Evolutionary conservation across 352 stramenopile species (phyloP), one percentile per base, ranked within the genome.

Genomic region (Pythium oligandrum): DNA sequence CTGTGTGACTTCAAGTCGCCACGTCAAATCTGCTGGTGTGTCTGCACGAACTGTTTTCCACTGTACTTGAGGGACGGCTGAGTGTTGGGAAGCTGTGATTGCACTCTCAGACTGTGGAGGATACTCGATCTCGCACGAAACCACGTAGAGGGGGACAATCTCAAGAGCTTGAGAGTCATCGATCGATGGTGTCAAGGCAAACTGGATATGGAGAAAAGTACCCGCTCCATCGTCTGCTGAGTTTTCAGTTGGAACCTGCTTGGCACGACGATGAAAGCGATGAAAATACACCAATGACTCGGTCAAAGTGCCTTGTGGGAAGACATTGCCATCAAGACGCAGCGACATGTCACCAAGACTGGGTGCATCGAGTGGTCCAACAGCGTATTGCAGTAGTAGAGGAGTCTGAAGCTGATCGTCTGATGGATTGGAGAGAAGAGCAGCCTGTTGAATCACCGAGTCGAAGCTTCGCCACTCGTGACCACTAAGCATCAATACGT

Each of bases 391-490:
- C 17, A 26, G 17, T 26, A 26, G 17, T 26, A 26, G 17, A 26
- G 17, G 17, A 26, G 17, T 26, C 17, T 26, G 17, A 26, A 26
- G 17, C 17, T 26, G 17, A 26, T 26, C 17, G 17, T 26, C 17
- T 26, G 53, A 32, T 7, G 8, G 0, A 32, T 48, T 33, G 0
- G 26, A 42, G 1, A 33, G 37, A 6, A 43, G 17, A 1, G 10
- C 2, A 9, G 53, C 35, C 17, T 55, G 40, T 43, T 52, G 53
- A 36, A 68, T 37, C 3, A 63, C 40, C 1, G 60, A 61, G 34
- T 69, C 61, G 26, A 69, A 69, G 35, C 46, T 69, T 45, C 61
- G 45, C 7, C 6, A 38, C 26, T 51, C 4, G 34, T 69, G 61
- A 1, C 51, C 61, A 31, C 42, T 46, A 26, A 69, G 3, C 31